These are phyloP conservation scores for Termitomyces sp. DNA, from an alignment of 768 basidiomycete genomes.

Conservation along the genomic window DNA sequence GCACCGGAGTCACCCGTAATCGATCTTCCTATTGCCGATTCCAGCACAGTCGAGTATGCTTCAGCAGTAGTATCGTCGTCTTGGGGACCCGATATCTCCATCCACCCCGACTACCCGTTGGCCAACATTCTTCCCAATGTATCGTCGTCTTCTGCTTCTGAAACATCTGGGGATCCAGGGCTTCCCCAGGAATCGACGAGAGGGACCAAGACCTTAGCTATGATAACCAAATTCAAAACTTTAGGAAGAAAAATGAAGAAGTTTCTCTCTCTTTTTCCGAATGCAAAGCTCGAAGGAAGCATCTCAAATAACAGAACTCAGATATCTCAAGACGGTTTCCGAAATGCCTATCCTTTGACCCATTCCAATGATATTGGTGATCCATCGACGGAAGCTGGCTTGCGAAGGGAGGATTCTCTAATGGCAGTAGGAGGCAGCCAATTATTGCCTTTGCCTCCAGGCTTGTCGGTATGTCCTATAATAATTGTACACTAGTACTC, in stretches of 20 bases:
- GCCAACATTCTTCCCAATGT: neutral
- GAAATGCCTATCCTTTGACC: neutral
- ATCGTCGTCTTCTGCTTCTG: neutral
- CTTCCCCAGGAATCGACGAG: neutral
- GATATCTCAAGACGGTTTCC: neutral
- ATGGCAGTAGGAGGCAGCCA: neutral
- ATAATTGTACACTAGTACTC: neutral
- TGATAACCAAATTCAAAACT: slow-evolving; percentile 23
- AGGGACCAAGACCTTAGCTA: slow-evolving; percentile 1
- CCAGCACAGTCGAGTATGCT: slow-evolving; percentile 31
- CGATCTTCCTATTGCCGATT: slow-evolving; percentile 8
- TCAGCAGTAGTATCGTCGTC: slow-evolving; percentile 31
- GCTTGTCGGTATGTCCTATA: slow-evolving; percentile 20
- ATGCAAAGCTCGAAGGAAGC: neutral
- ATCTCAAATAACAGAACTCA: neutral
- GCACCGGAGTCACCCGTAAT: slow-evolving; percentile 10
- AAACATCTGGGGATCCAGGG: neutral
- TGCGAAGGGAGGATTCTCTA: neutral
- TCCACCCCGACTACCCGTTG: slow-evolving; percentile 10
- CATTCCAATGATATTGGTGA: neutral
- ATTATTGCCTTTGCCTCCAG: slow-evolving; percentile 23
- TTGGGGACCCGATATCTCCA: slow-evolving; percentile 21
- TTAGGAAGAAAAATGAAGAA: slow-evolving; percentile 27
- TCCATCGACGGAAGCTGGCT: neutral
- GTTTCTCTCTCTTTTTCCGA: slow-evolving; percentile 17